Evolutionary conservation across 495 filamentous ascomycete species (phyloP).

Genomic region (Penicillium dipodomyicola): DNA sequence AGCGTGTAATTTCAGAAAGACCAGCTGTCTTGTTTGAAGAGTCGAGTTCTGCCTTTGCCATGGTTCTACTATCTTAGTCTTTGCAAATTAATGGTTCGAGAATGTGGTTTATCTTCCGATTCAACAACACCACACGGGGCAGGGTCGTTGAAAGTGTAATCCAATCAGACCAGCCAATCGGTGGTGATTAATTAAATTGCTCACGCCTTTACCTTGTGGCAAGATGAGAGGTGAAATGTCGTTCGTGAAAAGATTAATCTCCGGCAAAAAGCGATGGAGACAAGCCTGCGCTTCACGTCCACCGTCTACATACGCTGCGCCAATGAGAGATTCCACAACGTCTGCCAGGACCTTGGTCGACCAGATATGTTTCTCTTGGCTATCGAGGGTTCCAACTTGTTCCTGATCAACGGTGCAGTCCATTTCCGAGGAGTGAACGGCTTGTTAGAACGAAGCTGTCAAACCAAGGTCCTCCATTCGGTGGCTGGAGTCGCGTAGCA

Average conservation of each 20-base stretch:
- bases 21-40: too few species aligned
- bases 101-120: too few species aligned
- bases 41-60: too few species aligned
- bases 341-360: constrained; percentile 85
- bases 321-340: constrained; percentile 83
- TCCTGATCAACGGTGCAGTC: constrained; percentile 60
- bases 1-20: too few species aligned
- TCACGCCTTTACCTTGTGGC: constrained; percentile 2
- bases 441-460: constrained; percentile 72
- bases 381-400: constrained; percentile 24
- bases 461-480: constrained; percentile 47
- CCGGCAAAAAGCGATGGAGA: constrained; percentile 63
- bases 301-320: constrained; percentile 71
- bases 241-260: constrained; percentile 38
- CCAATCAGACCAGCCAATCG: constrained; percentile 26
- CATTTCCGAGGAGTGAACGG: constrained; percentile 69
- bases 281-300: constrained; percentile 63
- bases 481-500: too few species aligned
- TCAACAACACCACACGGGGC: constrained; percentile 16
- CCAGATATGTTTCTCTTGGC: constrained; percentile 48
- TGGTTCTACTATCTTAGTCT: too few species aligned
- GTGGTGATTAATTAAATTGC: constrained; percentile 14
- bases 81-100: too few species aligned
- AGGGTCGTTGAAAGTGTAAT: constrained; percentile 69
- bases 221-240: not conserved